These are phyloP conservation scores for Juncus inflexus DNA, from an alignment of 176 grass and related monocot species.

Conservation along the genomic window DNA sequence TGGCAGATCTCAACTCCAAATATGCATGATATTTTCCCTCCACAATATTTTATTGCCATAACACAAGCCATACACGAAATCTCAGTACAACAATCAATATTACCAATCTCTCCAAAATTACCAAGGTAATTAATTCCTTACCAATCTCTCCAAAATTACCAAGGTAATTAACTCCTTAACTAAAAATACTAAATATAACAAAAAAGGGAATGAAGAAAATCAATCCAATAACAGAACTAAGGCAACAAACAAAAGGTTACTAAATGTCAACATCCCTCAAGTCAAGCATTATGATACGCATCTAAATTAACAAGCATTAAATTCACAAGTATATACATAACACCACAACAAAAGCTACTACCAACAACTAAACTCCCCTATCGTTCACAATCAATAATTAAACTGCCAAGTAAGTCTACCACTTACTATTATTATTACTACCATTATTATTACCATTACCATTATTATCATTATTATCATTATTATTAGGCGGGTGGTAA, in stretches of 20 bases:
- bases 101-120: no score
- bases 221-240: slow-evolving; percentile 5
- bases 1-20: no score
- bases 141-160: no score
- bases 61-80: no score
- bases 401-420: background rate
- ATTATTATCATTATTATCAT: background rate
- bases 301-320: no score
- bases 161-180: background rate
- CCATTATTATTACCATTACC: background rate
- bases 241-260: background rate
- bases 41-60: no score
- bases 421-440: slow-evolving; percentile 24
- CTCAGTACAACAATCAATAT: no score
- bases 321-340: slow-evolving; percentile 24
- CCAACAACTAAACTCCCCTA: slow-evolving; percentile 15
- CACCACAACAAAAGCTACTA: slow-evolving; percentile 12
- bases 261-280: background rate
- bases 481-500: slow-evolving; percentile 23
- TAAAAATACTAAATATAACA: background rate
- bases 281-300: background rate
- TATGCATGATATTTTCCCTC: no score
- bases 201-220: background rate
- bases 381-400: slow-evolving; percentile 4
- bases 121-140: background rate